Percentiles rank a stretch among this genome's conserved stretches.
These are phyloP conservation scores for Trichosporon sp. DNA, from an alignment of 1,284 basidiomycete genomes.

Conservation along the genomic window DNA sequence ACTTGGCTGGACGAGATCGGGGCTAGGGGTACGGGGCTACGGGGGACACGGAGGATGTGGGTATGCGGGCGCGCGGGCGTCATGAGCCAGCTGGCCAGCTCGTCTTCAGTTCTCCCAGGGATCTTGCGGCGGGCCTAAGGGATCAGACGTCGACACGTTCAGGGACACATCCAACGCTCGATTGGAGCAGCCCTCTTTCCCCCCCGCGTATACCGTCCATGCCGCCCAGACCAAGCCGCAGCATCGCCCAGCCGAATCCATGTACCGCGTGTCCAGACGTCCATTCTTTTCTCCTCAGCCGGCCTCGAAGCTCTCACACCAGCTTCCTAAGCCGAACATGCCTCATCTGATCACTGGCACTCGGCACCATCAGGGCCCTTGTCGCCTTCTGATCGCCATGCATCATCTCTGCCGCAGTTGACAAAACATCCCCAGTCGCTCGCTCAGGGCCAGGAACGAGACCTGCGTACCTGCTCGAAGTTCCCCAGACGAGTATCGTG, in stretches of 20 bases:
- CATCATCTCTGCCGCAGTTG: neutral
- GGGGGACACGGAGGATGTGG: conserved; percentile 2
- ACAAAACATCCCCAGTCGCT: neutral
- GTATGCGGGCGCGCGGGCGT: conserved; percentile 2
- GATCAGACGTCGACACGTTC: neutral
- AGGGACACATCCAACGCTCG: neutral
- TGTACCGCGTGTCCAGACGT: no score
- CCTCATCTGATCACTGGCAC: no score
- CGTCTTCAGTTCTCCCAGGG: no score
- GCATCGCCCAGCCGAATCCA: no score
- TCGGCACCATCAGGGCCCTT: no score
- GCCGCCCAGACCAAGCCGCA: no score
- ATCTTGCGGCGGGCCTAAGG: neutral
- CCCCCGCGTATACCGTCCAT: neutral
- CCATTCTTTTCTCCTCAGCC: no score
- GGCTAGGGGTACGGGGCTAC: neutral
- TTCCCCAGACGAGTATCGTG: conserved; percentile 7
- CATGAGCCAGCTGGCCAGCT: neutral
- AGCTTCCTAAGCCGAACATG: no score
- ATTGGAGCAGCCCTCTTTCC: conserved; percentile 1
- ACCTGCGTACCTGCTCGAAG: neutral
- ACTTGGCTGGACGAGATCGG: neutral
- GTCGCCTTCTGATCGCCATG: no score
- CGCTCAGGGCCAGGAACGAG: neutral
- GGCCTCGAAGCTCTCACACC: no score